Percentiles rank a stretch among this genome's conserved stretches.
Conservation (phyloP, 2,329 filamentous ascomycete species). For the Coccinonectria pachysandricola region DNA sequence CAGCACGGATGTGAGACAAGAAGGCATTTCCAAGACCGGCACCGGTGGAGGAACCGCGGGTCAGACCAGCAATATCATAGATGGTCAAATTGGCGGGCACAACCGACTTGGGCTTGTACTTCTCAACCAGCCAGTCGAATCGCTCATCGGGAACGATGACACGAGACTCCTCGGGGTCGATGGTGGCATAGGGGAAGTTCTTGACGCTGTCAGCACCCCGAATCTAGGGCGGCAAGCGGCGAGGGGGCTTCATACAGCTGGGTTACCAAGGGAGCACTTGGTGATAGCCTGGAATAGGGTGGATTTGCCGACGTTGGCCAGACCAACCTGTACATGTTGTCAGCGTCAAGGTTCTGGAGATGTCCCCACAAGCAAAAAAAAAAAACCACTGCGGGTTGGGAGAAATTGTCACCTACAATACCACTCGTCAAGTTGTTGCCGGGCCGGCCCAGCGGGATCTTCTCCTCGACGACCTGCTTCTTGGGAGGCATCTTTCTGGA, state of each 20-base stretch:
- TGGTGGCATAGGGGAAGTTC: slow-evolving; percentile 99
- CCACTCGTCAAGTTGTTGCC: slow-evolving; percentile 99
- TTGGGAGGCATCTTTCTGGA: slow-evolving; percentile 88
- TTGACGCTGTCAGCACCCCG: slow-evolving; percentile 35
- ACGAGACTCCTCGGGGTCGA: slow-evolving; percentile 95
- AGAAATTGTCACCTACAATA: slow-evolving; percentile 57
- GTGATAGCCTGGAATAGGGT: slow-evolving; percentile 99
- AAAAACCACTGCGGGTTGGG: background rate
- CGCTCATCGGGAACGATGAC: slow-evolving; percentile 94
- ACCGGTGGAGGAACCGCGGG: slow-evolving; percentile 90
- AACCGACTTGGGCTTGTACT: slow-evolving; percentile 94
- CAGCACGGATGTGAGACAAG: slow-evolving; percentile 95
- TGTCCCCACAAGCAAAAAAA: too few relatives aligned
- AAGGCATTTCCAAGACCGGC: slow-evolving; percentile 96
- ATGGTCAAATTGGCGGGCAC: slow-evolving; percentile 98
- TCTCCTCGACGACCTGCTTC: slow-evolving; percentile 85
- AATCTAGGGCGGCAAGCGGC: slow-evolving; percentile 24
- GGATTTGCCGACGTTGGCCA: slow-evolving; percentile 98
- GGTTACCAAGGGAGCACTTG: slow-evolving; percentile 94
- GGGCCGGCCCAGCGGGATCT: slow-evolving; percentile 88
- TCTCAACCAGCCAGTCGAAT: slow-evolving; percentile 89
- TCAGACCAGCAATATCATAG: slow-evolving; percentile 97
- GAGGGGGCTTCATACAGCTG: slow-evolving; percentile 57
- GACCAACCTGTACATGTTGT: slow-evolving; percentile 66
- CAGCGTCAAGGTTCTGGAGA: too few relatives aligned